A percentile compares a stretch with the other conserved stretches of the same genome.
Conservation (phyloP, 2,329 filamentous ascomycete species). For the Penicillium decumbens region DNA sequence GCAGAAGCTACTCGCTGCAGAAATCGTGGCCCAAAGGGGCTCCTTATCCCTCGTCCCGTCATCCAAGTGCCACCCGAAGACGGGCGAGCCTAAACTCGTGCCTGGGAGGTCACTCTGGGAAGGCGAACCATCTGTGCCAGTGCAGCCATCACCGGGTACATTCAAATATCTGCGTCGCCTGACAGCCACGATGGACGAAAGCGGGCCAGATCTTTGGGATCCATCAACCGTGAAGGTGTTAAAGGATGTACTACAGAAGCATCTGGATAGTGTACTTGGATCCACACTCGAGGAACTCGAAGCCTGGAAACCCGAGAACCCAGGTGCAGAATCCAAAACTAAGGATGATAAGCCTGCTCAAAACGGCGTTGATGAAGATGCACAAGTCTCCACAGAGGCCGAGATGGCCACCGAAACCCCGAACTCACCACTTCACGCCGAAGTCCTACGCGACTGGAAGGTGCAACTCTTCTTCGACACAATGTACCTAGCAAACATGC, state of each 20-base stretch:
- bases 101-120: constrained; percentile 73
- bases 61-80: constrained; percentile 3
- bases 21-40: constrained; percentile 45
- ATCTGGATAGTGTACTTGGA: constrained; percentile 40
- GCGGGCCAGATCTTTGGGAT: constrained; percentile 79
- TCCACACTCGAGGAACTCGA: constrained; percentile 24
- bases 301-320: neutral
- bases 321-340: neutral
- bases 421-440: constrained; percentile 1
- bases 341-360: neutral
- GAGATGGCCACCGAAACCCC: neutral
- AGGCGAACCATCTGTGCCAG: constrained; percentile 66
- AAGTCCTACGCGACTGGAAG: constrained; percentile 30
- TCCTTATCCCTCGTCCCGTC: constrained; percentile 39
- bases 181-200: constrained; percentile 61
- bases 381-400: neutral
- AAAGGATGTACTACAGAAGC: constrained; percentile 54
- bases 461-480: constrained; percentile 39
- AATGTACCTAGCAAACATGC: constrained; percentile 30
- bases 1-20: constrained; percentile 56
- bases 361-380: constrained; percentile 3
- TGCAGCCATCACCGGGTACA: constrained; percentile 68
- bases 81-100: constrained; percentile 47
- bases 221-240: constrained; percentile 59
- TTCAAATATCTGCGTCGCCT: constrained; percentile 69